phyloP scores from a whole-genome alignment of 2,329 filamentous ascomycete species.

The Sclerotinia sclerotiorum region DNA sequence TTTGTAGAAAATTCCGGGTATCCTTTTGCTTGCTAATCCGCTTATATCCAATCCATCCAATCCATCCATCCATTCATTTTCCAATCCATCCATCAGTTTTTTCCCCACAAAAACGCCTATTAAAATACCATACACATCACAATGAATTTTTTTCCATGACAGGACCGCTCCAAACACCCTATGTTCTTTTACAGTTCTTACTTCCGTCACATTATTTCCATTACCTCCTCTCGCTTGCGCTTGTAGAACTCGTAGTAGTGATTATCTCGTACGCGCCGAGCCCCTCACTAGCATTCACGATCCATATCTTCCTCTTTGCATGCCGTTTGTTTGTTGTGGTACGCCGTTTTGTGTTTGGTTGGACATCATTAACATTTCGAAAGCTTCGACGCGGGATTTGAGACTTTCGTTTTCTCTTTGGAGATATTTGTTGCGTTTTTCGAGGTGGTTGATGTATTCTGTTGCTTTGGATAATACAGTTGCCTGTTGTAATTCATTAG shows the following conservation, averaged over 20 bases:
- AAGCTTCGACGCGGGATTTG: constrained; percentile 74
- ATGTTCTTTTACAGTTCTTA: constrained; percentile 1
- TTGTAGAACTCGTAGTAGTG: not conserved
- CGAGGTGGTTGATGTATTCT: constrained; percentile 90
- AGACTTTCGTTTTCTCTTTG: constrained; percentile 77
- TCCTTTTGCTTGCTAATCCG: constrained; percentile 14
- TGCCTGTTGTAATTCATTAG: constrained; percentile 28
- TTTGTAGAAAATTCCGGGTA: constrained; percentile 13
- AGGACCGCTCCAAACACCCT: constrained; percentile 8
- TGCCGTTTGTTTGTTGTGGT: constrained; percentile 6
- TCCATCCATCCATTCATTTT: not conserved
- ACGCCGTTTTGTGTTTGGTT: constrained; percentile 25
- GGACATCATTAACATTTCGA: constrained; percentile 75
- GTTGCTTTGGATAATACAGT: constrained; percentile 84
- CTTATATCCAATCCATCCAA: not conserved
- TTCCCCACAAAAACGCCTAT: not conserved
- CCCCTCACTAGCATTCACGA: not conserved
- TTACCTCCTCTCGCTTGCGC: not conserved
- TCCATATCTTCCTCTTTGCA: constrained; percentile 16
- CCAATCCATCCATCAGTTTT: not conserved
- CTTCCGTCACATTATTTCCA: not conserved
- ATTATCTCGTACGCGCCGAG: not conserved
- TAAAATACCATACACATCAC: not conserved
- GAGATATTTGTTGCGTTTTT: constrained; percentile 81
- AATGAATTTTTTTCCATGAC: not conserved